Evolutionary conservation across 1,284 basidiomycete species (phyloP), one percentile per base, ranked within the genome.

Genomic region (Tylopilus orsonianus): DNA sequence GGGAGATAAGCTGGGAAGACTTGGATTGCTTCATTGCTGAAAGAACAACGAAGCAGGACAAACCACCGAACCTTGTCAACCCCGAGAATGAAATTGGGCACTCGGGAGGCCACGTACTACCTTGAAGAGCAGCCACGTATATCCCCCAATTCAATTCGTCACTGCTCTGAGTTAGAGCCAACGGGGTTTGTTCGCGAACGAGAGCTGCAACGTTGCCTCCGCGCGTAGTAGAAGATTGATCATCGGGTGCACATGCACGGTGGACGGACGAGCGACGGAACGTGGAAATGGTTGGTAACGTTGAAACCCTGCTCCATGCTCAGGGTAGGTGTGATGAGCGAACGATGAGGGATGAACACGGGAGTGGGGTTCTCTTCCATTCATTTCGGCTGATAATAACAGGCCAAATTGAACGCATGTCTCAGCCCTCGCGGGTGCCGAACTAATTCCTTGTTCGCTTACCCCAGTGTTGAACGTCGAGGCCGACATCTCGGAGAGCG

Each of bases 1-100:
- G 46, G 54, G 47, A 58, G 60, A 65, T 65, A 61, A 64, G 60
- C 52, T 54, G 49, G 49, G 61, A 62, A 57, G 54, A 34, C 33
- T 46, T 48, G 41, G 47, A 23, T 20, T 33, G 45, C 45, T n/a
- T 37, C 36, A 34, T n/a, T 22, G n/a, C 29, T 20, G 16, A 26
- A 19, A 41, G 43, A 32, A 44, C 18, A 23, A 35, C 46, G 44
- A 49, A 56, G 42, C 32, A 46, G 27, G 34, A 61, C 53, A 57
- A 48, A 59, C 19, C 4, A 39, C 26, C 16, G 49, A 59, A 61
- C 58, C 44, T 59, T 58, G 41, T 47, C 40, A 35, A 54, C 38
- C 41, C 41, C 50, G 49, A 32, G 48, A 41, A 37, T 38, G 8
- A 16, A 53, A 41, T 40, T 35, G 56, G 53, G 44, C 39, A 43